Evolutionary conservation across 805 yeast genomes (phyloP).

Genomic region (Saccharomyces jurei): DNA sequence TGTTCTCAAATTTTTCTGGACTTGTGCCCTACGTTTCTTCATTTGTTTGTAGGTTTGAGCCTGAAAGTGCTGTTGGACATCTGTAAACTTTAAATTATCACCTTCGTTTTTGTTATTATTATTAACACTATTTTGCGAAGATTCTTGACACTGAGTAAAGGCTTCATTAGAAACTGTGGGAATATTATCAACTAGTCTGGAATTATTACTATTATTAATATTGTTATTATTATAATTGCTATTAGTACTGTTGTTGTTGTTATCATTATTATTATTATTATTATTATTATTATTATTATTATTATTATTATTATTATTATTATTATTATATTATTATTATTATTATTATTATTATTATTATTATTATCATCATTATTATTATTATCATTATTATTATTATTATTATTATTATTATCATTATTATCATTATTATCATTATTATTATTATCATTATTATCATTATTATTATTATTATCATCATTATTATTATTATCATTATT

Average conservation of each 20-base stretch:
- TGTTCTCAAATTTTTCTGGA: conserved; percentile 69
- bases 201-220: not conserved
- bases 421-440: not conserved
- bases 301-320: not conserved
- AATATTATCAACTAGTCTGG: not conserved
- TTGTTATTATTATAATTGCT: not conserved
- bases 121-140: not conserved
- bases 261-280: too few species aligned
- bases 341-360: not conserved
- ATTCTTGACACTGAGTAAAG: not conserved
- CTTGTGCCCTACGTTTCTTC: conserved; percentile 52
- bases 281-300: not conserved
- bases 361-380: too few species aligned
- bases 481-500: not conserved
- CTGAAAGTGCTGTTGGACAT: conserved; percentile 38
- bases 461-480: not conserved
- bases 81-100: conserved; percentile 6
- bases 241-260: not conserved
- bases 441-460: not conserved
- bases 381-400: not conserved
- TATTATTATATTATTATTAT: not conserved
- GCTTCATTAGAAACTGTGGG: not conserved
- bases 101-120: not conserved
- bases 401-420: not conserved
- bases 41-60: conserved; percentile 53